Base-by-base conservation (phyloP, 2,329 filamentous ascomycete genomes). In the Penicillium verrucosum region DNA sequence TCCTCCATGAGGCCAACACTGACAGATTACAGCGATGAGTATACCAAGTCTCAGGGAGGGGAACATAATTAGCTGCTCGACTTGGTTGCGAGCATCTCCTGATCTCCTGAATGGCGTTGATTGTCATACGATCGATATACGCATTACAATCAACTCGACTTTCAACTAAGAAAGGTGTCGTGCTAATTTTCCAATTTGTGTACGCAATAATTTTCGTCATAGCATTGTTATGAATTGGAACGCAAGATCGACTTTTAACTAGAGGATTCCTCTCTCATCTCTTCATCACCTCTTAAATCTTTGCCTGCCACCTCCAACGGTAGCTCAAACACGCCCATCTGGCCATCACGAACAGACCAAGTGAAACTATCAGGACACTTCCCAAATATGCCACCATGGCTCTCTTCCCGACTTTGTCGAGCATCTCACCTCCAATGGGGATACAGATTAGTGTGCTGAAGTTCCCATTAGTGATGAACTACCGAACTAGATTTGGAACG, bases 401-500 rank as follows among this genome's bases (percentile, higher is more conserved):
- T 43, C 69, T 69, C 3, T 75, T 70, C 0, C 79, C 79, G 38
- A 80, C 76, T 5, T 70, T 75, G 43, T 81, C 72, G 1, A 82
- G 73, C 74, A 82, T 76, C 50, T 79, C 73, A 14, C 80, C 80
- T 11, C 77, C 77, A 11, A 80, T 73, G 0, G 80, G 80, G 2
- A 81, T 76, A 7, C 78, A 76, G 1, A 82, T 70, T 8, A 82
- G 65, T 0, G 80, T 73, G 0, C 70, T 73, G 12, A 27, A n/a
- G 9, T 51, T 30, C 27, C 43, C 2, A 29, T 30, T 23, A 49
- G 14, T 9, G 21, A 41, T 12, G 29, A 32, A 46, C n/a, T n/a
- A 6, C 25, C 10, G 21, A 29, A 29, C 11, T 3, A 14, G n/a
- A 23, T 32, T 27, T 25, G 10, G 11, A 8, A 32, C n/a, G 1